phyloP scores from a whole-genome alignment of 305 asterid species.

The Ilex paraguariensis region DNA sequence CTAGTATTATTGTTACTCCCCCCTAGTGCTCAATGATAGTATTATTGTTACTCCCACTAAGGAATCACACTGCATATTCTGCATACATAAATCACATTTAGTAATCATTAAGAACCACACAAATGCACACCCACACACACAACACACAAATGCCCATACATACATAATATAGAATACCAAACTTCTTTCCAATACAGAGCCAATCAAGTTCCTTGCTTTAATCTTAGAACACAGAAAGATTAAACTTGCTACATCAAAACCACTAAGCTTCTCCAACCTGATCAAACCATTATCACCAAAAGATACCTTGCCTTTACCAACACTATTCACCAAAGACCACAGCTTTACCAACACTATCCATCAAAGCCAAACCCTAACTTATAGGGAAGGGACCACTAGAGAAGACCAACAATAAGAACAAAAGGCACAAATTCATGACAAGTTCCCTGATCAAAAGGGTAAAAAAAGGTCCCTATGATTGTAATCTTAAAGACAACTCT shows the following conservation, averaged over 20 bases:
- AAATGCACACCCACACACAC: too few relatives aligned
- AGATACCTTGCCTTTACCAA: too few relatives aligned
- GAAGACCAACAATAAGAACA: background rate
- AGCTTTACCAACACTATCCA: constrained; percentile 5
- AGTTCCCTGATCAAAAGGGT: too few relatives aligned
- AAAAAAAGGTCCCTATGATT: too few relatives aligned
- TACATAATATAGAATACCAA: background rate
- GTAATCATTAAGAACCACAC: too few relatives aligned
- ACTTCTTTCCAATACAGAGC: background rate
- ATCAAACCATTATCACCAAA: background rate
- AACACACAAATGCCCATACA: too few relatives aligned
- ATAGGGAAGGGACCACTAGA: too few relatives aligned
- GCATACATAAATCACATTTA: too few relatives aligned
- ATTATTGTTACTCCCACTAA: constrained; percentile 14
- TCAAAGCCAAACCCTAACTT: constrained; percentile 10
- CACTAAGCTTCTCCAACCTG: background rate
- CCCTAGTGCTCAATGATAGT: background rate
- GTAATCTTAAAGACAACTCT: too few relatives aligned
- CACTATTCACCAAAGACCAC: constrained; percentile 4
- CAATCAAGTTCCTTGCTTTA: background rate
- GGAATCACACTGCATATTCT: too few relatives aligned
- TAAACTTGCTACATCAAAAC: background rate
- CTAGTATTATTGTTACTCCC: background rate
- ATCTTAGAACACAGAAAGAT: background rate
- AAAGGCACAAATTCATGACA: too few relatives aligned